Conservation (phyloP, 2,329 filamentous ascomycete species). For the Torrubiella hemipterigena region DNA sequence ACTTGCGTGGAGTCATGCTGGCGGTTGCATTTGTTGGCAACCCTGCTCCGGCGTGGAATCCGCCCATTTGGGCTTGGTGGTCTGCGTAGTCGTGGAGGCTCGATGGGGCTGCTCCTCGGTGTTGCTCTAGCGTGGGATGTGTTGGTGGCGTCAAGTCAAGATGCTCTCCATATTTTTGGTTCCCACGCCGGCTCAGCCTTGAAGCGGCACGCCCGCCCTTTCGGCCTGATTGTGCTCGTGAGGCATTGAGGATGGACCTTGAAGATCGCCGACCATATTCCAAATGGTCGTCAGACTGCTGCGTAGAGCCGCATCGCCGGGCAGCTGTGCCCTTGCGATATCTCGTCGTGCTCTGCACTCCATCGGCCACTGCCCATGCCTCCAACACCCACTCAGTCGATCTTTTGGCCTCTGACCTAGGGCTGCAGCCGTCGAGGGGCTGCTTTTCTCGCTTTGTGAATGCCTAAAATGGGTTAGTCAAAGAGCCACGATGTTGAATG, state of each 20-base stretch:
- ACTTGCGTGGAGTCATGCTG: no score
- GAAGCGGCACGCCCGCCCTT: constrained; percentile 20
- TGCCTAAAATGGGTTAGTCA: constrained; percentile 16
- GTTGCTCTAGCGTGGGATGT: no score
- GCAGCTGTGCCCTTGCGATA: constrained; percentile 45
- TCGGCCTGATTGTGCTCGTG: constrained; percentile 18
- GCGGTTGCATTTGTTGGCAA: no score
- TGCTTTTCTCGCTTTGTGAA: constrained; percentile 25
- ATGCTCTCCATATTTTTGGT: no score
- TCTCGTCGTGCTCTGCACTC: constrained; percentile 77
- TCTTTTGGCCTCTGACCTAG: constrained; percentile 37
- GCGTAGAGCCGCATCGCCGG: constrained; percentile 9
- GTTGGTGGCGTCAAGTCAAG: no score
- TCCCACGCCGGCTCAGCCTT: no score
- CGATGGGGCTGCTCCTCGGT: no score
- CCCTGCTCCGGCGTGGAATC: no score
- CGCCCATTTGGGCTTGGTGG: no score
- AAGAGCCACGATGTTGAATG: neutral
- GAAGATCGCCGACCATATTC: no score
- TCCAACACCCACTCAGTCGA: constrained; percentile 68
- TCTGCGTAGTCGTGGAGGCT: no score
- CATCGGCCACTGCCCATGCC: constrained; percentile 52
- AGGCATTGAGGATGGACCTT: constrained; percentile 16
- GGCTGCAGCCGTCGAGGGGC: constrained; percentile 16
- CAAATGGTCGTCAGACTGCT: constrained; percentile 1